phyloP scores from a whole-genome alignment of 176 grass and related monocot genomes.

The Carex pumila region DNA sequence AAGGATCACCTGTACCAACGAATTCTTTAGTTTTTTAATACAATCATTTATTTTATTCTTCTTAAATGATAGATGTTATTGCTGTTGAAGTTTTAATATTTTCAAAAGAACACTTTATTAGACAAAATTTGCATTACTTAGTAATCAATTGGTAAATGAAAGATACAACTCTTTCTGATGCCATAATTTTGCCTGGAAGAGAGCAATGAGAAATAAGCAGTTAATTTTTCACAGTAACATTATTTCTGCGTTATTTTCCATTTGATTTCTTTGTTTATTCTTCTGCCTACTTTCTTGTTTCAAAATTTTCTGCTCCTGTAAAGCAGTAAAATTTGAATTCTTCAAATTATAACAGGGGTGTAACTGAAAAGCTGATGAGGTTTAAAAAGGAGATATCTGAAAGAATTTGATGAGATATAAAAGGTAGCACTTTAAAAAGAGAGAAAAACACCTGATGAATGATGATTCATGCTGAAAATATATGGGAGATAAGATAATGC shows the following conservation, averaged over 20 bases:
- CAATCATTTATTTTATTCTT: not conserved
- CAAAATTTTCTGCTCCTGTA: not conserved
- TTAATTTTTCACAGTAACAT: not conserved
- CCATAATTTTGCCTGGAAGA: not conserved
- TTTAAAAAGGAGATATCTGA: not conserved
- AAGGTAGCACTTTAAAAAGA: not conserved
- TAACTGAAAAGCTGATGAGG: not conserved
- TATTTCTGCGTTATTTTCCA: not conserved
- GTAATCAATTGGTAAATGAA: not conserved
- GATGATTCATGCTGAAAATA: conserved; percentile 6
- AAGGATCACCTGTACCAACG: not conserved
- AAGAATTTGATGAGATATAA: not conserved
- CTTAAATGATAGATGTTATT: not conserved
- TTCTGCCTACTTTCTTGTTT: not conserved
- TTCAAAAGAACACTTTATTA: not conserved
- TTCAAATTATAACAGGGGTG: not conserved
- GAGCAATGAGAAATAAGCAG: not conserved
- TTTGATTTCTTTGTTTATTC: not conserved
- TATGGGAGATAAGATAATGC: not conserved
- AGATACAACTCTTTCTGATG: not conserved
- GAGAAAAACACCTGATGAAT: not conserved
- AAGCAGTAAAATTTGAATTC: not conserved
- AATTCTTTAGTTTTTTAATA: not conserved
- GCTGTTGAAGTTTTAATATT: not conserved
- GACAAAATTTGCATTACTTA: not conserved